phyloP scores from a whole-genome alignment of 176 grass and related monocot genomes.

The Tillandsia leiboldiana region DNA sequence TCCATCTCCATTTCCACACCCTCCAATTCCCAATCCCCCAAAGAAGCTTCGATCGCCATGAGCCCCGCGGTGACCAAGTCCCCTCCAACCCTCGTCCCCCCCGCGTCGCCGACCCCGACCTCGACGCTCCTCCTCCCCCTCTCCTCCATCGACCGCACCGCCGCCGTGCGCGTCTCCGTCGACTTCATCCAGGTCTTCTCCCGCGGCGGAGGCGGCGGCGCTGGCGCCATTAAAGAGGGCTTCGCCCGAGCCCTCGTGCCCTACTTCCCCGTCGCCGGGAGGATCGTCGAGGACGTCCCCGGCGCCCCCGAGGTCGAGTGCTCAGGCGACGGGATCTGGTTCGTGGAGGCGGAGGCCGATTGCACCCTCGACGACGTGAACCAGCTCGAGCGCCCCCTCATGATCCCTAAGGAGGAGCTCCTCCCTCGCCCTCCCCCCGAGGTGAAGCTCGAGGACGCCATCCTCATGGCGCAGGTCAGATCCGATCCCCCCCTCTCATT shows the following conservation, averaged over 20 bases:
- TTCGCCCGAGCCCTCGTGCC: conserved; percentile 50
- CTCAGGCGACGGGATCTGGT: conserved; percentile 51
- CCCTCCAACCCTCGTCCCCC: conserved; percentile 30
- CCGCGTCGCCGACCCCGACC: conserved; percentile 17
- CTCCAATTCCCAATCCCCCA: conserved; percentile 2
- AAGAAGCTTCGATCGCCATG: conserved; percentile 12
- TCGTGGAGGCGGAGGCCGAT: conserved; percentile 53
- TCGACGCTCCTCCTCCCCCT: conserved; percentile 41
- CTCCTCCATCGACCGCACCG: conserved; percentile 60
- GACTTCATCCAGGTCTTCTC: conserved; percentile 61
- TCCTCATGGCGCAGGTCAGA: conserved; percentile 65
- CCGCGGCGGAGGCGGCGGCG: background rate
- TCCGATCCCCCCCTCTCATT: background rate
- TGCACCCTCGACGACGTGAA: conserved; percentile 70
- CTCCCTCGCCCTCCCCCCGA: conserved; percentile 47
- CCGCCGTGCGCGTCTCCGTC: conserved; percentile 38
- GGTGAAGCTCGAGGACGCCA: conserved; percentile 48
- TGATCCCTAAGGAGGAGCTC: conserved; percentile 59
- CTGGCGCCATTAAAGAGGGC: conserved; percentile 36
- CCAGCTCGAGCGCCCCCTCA: conserved; percentile 58
- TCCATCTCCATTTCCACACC: conserved; percentile 4
- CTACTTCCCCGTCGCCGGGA: conserved; percentile 68
- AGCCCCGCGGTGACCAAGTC: conserved; percentile 29
- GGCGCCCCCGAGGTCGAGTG: conserved; percentile 44
- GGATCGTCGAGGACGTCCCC: conserved; percentile 25